Base-by-base conservation (phyloP, 441 rosid species). In the Arabidopsis lyrata region DNA sequence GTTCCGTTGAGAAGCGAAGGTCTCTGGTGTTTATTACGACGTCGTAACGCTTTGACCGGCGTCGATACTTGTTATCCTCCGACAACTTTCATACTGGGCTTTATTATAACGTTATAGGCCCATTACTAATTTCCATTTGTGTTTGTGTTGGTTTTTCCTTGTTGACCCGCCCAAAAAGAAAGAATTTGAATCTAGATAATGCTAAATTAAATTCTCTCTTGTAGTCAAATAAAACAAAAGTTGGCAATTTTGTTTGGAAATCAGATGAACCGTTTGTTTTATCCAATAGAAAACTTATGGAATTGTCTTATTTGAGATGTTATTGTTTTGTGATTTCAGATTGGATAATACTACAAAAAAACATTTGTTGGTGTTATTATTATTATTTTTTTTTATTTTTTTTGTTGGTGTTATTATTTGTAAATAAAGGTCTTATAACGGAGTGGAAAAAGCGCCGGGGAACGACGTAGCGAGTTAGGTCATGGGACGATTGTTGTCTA, bases 1-100 rank as follows among this genome's bases (percentile, higher is more conserved):
- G 47, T 60, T 24, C 74, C 69, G 78, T 42, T 75, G 78, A 68
- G 78, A 41, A 74, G 60, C 68, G 62, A 42, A 10, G 68, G 63
- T 67, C 56, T 74, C 48, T 63, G 64, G 12, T 15, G n/a, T 15
- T 42, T n/a, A 2, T n/a, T 31, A 59, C 63, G 73, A 60, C 74
- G 57, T 1, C 78, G 74, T 75, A 11, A 0, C 0, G 24, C 45
- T 66, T 66, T 68, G 57, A 68, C 74, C 74, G 57, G 58, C 57
- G 64, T 15, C 47, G 64, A 50, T 60, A 22, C 2, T 41, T 50
- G 5, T 41, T 52, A 13, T 41, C 35, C 15, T 75, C 74, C 70
- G 70, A 24, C 64, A 4, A 5, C 12, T 44, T 27, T 54, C 59
- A 15, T 22, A 68, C 27, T 68, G 70, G 74, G 79, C 70, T 18